These are phyloP conservation scores for Suillus variegatus DNA, from an alignment of 768 basidiomycete species.

Conservation along the genomic window DNA sequence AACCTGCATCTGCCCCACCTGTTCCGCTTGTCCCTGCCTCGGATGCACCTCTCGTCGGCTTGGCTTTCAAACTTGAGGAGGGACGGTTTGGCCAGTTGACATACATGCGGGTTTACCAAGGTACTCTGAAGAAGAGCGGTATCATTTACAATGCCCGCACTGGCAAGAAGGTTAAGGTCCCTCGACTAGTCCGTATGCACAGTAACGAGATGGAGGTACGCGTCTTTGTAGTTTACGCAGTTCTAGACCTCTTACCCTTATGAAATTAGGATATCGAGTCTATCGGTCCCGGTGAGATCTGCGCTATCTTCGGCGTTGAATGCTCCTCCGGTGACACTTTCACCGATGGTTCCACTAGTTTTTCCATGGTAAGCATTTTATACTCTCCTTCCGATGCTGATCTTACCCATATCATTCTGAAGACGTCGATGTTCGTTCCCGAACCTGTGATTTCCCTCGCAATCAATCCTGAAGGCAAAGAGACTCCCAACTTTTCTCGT, in stretches of 20 bases:
- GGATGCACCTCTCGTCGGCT: constrained; percentile 83
- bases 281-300: constrained; percentile 97
- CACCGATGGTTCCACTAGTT: constrained; percentile 86
- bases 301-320: constrained; percentile 98
- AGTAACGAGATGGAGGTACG: constrained; percentile 97
- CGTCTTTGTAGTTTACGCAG: constrained; percentile 1
- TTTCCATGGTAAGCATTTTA: constrained; percentile 77
- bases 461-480: constrained; percentile 87
- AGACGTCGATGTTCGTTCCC: constrained; percentile 99
- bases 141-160: constrained; percentile 91
- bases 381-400: not conserved
- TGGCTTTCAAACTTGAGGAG: constrained; percentile 99
- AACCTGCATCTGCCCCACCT: constrained; percentile 61
- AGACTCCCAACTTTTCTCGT: constrained; percentile 95
- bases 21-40: constrained; percentile 83
- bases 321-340: constrained; percentile 98
- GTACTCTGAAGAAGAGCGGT: constrained; percentile 82
- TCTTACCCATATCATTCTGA: not conserved
- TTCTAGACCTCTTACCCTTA: not conserved
- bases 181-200: constrained; percentile 95
- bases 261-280: constrained; percentile 79
- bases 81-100: constrained; percentile 96
- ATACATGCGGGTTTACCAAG: constrained; percentile 98
- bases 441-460: constrained; percentile 97
- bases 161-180: constrained; percentile 97